Conservation (phyloP, 768 basidiomycete genomes). For the Hypholoma sublateritium region DNA sequence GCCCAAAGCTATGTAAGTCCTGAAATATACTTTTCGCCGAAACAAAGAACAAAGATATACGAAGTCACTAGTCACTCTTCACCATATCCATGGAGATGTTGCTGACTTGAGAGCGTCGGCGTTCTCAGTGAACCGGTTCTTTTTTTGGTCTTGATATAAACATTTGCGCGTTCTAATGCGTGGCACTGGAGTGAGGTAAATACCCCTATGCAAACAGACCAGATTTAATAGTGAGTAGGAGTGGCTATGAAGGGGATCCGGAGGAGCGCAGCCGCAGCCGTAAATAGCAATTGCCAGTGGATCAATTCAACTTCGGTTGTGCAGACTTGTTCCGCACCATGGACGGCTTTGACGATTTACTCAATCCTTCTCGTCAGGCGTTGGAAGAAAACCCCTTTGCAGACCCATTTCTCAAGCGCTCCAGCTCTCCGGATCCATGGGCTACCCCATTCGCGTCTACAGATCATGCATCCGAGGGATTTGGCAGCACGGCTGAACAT, state of each 20-base stretch:
- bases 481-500: conserved; percentile 22
- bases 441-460: conserved; percentile 50
- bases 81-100: too few species aligned
- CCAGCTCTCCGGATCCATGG: conserved; percentile 78
- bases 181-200: too few species aligned
- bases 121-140: too few species aligned
- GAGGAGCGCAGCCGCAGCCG: not conserved
- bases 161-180: too few species aligned
- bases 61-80: too few species aligned
- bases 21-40: too few species aligned
- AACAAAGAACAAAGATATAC: too few species aligned
- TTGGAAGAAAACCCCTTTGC: conserved; percentile 80
- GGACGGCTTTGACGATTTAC: conserved; percentile 80
- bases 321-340: conserved; percentile 32
- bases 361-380: conserved; percentile 55
- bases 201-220: too few species aligned
- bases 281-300: conserved; percentile 4
- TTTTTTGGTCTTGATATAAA: too few species aligned
- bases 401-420: conserved; percentile 68
- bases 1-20: too few species aligned
- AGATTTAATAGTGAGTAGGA: too few species aligned
- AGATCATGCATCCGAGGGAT: conserved; percentile 27
- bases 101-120: too few species aligned
- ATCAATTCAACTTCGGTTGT: not conserved
- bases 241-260: not conserved